Evolutionary conservation across 768 basidiomycete genomes (phyloP).

Genomic region (Candolleomyces eurysporus): DNA sequence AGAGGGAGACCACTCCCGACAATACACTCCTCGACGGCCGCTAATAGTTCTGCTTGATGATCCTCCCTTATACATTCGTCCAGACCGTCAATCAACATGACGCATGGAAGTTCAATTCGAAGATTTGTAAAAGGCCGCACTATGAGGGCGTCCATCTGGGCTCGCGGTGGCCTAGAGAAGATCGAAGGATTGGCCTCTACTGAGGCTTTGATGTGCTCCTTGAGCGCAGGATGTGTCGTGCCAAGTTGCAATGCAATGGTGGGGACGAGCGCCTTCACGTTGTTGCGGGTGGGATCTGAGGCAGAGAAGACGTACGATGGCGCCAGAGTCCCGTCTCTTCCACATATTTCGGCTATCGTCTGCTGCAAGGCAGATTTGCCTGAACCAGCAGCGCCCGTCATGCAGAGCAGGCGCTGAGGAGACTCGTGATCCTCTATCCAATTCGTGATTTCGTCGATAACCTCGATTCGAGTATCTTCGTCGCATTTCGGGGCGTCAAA

Average conservation of each 20-base stretch:
- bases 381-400: neutral
- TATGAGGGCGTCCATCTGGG: slow-evolving; percentile 9
- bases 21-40: too few relatives aligned
- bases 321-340: neutral
- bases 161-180: neutral
- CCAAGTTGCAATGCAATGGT: slow-evolving; percentile 11
- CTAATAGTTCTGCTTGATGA: too few relatives aligned
- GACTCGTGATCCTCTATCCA: neutral
- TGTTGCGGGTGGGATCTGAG: neutral
- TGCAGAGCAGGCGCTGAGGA: neutral
- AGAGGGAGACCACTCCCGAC: too few relatives aligned
- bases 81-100: neutral
- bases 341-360: slow-evolving; percentile 6
- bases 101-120: too few relatives aligned
- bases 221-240: neutral
- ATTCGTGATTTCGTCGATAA: neutral
- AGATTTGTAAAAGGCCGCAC: neutral
- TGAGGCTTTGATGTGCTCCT: neutral
- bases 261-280: slow-evolving; percentile 1
- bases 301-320: slow-evolving; percentile 10
- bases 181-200: neutral
- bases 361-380: slow-evolving; percentile 3
- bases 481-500: slow-evolving; percentile 6
- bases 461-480: neutral
- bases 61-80: too few relatives aligned